These are phyloP conservation scores for Termitomyces sp. DNA, from an alignment of 768 basidiomycete species.

Conservation along the genomic window DNA sequence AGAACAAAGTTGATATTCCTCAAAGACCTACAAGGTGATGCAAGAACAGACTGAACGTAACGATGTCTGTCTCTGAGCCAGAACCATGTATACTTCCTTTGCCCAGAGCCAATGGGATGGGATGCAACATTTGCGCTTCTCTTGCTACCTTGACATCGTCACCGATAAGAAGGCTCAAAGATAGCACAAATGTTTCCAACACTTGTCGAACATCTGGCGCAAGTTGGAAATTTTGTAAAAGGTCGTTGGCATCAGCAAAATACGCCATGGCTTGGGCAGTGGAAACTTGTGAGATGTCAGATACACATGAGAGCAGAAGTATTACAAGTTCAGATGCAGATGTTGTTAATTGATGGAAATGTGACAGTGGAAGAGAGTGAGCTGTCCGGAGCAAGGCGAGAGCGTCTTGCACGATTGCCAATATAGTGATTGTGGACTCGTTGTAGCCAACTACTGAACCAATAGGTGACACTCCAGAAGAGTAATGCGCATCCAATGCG, in stretches of 20 bases:
- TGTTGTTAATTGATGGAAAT: conserved; percentile 53
- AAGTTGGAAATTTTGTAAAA: conserved; percentile 52
- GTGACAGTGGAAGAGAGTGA: conserved; percentile 49
- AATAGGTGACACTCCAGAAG: conserved; percentile 47
- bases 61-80: conserved; percentile 60
- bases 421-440: conserved; percentile 44
- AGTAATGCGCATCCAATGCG: conserved; percentile 61
- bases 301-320: conserved; percentile 56
- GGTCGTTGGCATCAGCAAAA: conserved; percentile 47
- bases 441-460: conserved; percentile 53
- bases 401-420: conserved; percentile 59
- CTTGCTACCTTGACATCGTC: conserved; percentile 69
- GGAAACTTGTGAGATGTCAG: conserved; percentile 60
- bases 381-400: conserved; percentile 57
- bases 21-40: conserved; percentile 51
- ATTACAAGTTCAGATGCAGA: conserved; percentile 65
- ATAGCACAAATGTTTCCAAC: conserved; percentile 56
- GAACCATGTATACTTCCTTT: conserved; percentile 56
- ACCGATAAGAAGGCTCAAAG: conserved; percentile 57
- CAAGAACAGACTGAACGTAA: conserved; percentile 59
- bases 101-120: conserved; percentile 51
- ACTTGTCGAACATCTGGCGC: conserved; percentile 49
- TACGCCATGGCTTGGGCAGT: conserved; percentile 54
- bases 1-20: not conserved
- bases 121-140: conserved; percentile 71